A percentile compares a stretch with the other conserved stretches of the same genome.
phyloP scores from a whole-genome alignment of 2,329 filamentous ascomycete species.

The Venturia nashicola region DNA sequence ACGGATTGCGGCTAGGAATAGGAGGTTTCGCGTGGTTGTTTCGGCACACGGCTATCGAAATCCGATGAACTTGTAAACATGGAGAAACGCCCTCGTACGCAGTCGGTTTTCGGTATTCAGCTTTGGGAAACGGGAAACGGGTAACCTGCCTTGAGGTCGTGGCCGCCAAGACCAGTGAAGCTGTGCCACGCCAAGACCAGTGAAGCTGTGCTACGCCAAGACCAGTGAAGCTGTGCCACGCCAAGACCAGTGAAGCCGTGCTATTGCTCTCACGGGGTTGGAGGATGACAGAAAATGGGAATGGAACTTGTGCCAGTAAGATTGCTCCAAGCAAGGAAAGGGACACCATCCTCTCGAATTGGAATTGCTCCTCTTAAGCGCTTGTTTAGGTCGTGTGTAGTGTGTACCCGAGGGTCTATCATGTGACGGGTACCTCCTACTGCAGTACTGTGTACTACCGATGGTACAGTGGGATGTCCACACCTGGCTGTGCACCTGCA shows the following conservation, averaged over 20 bases:
- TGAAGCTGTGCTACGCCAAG: not conserved
- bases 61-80: not conserved
- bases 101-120: not conserved
- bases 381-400: too few relatives aligned
- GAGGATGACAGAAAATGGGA: not conserved
- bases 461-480: too few relatives aligned
- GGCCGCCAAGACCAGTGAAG: not conserved
- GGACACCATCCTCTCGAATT: too few relatives aligned
- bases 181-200: not conserved
- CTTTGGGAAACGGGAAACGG: too few relatives aligned
- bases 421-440: too few relatives aligned
- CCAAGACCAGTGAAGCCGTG: not conserved
- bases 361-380: too few relatives aligned
- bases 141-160: not conserved
- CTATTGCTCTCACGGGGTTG: not conserved
- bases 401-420: too few relatives aligned
- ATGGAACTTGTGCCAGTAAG: not conserved
- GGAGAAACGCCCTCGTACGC: not conserved
- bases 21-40: not conserved
- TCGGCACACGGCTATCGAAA: not conserved
- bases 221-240: not conserved
- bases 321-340: not conserved
- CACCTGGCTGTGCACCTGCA: too few relatives aligned
- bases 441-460: too few relatives aligned
- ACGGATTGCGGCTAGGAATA: not conserved